phyloP scores from a whole-genome alignment of 1,284 basidiomycete genomes.

The Apiotrichum siamense region DNA sequence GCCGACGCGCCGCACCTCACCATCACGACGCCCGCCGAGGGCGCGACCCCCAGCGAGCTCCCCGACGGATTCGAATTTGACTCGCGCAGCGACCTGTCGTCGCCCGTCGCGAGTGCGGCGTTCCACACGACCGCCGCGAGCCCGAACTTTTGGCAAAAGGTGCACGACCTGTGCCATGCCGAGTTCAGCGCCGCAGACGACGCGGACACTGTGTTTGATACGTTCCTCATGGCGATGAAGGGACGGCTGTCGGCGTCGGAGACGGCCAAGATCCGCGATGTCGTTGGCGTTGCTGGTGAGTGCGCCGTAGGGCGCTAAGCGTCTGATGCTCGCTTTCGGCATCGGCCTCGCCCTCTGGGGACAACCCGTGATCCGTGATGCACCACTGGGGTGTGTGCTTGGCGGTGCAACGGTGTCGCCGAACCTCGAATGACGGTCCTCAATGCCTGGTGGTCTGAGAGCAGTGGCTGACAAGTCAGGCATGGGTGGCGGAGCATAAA shows the following conservation, averaged over 20 bases:
- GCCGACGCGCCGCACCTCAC: constrained; percentile 38
- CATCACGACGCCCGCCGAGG: constrained; percentile 47
- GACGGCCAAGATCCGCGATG: constrained; percentile 47
- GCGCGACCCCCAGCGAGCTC: constrained; percentile 28
- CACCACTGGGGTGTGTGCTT: no score
- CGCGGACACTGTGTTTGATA: constrained; percentile 48
- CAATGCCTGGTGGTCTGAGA: neutral
- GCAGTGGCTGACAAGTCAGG: constrained; percentile 9
- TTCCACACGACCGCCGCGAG: constrained; percentile 65
- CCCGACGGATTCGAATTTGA: constrained; percentile 1
- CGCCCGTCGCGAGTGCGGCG: constrained; percentile 33
- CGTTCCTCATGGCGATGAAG: constrained; percentile 44
- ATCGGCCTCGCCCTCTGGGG: no score
- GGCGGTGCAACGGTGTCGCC: no score
- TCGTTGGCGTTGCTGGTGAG: constrained; percentile 38
- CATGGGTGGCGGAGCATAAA: constrained; percentile 14
- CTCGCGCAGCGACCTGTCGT: constrained; percentile 5
- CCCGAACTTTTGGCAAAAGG: constrained; percentile 67
- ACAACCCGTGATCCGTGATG: no score
- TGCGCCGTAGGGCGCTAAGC: neutral
- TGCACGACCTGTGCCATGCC: constrained; percentile 63
- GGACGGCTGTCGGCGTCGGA: constrained; percentile 42
- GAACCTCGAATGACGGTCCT: no score
- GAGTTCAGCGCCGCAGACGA: constrained; percentile 62
- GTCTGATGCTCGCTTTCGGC: no score